Conservation (phyloP, 257 asterid species). For the Przewalskia tangutica region DNA sequence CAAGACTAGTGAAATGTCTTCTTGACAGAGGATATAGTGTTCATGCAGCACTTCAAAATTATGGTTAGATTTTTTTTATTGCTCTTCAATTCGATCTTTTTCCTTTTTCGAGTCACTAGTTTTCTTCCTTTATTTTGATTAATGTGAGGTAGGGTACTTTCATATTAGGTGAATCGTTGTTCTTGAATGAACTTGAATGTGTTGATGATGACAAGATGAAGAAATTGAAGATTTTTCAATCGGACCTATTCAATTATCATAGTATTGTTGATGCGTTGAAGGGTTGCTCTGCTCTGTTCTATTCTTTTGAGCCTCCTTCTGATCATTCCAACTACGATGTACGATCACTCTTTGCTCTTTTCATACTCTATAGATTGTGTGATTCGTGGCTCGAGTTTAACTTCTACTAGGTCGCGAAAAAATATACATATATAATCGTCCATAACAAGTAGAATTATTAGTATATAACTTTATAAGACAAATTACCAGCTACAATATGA, state of each 20-base stretch:
- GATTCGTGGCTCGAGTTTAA: neutral
- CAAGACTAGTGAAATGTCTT: neutral
- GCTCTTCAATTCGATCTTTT: neutral
- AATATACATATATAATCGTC: neutral
- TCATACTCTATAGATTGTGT: neutral
- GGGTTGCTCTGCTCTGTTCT: slow-evolving; percentile 71
- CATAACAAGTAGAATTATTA: neutral
- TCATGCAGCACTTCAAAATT: neutral
- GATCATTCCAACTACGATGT: slow-evolving; percentile 70
- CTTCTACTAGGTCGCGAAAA: neutral
- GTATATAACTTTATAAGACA: neutral
- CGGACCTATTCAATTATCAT: slow-evolving; percentile 80
- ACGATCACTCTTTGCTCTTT: slow-evolving; percentile 6
- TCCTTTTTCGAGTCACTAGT: no score
- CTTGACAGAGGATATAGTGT: neutral
- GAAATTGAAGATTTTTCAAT: slow-evolving; percentile 46
- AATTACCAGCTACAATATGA: no score
- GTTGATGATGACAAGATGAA: slow-evolving; percentile 32
- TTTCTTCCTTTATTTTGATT: neutral
- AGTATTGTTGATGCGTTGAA: slow-evolving; percentile 73
- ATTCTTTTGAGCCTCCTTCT: slow-evolving; percentile 66
- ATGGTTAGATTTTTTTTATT: neutral
- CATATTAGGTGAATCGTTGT: neutral
- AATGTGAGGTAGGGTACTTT: neutral
- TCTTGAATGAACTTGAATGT: neutral